Conservation (phyloP, 495 filamentous ascomycete species). For the Amphirosellinia nigrospora region DNA sequence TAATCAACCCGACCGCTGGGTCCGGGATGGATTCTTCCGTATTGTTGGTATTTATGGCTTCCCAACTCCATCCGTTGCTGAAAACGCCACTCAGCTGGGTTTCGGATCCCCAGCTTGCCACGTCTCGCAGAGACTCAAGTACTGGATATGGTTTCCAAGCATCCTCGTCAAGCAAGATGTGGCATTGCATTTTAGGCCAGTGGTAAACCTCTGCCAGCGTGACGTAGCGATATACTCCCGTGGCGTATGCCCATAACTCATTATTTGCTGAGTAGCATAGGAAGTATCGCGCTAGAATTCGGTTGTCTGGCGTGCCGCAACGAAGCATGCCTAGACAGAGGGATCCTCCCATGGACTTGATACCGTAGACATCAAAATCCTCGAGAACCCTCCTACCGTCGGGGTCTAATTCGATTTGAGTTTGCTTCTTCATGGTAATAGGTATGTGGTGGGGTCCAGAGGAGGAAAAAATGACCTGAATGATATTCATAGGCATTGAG, state of each 20-base stretch:
- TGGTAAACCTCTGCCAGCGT: background rate
- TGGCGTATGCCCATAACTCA: background rate
- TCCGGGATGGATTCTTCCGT: background rate
- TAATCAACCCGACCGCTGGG: background rate
- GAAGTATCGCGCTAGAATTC: constrained; percentile 3
- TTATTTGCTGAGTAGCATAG: background rate
- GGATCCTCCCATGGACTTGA: background rate
- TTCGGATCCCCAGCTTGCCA: background rate
- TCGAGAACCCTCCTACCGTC: background rate
- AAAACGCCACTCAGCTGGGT: background rate
- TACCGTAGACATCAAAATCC: background rate
- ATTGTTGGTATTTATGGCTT: background rate
- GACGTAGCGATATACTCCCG: background rate
- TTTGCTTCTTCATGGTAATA: constrained; percentile 2
- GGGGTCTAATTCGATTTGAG: background rate
- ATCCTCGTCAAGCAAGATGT: background rate
- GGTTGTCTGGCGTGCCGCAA: background rate
- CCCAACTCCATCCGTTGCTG: background rate
- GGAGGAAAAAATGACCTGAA: background rate
- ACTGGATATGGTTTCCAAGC: background rate
- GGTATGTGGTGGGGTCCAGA: background rate
- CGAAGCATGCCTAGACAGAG: constrained; percentile 13
- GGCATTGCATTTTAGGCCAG: constrained; percentile 16
- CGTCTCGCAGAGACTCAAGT: background rate
- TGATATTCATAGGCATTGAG: constrained; percentile 5